phyloP scores from a whole-genome alignment of 306 rosid species.

The Astragalus membranaceus region DNA sequence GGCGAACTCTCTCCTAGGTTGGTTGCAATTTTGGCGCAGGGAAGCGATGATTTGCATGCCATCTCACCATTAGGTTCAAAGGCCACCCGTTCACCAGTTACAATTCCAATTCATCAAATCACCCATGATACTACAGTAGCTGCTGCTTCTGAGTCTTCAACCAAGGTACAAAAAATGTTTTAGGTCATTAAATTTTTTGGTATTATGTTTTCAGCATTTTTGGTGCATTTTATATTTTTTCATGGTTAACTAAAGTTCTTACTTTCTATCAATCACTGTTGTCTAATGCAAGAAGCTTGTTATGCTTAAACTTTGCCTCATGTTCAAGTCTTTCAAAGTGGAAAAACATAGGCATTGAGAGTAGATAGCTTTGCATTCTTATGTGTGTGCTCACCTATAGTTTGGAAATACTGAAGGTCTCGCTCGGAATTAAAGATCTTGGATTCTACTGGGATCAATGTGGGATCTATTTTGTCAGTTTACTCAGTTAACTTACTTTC shows the following conservation, averaged over 20 bases:
- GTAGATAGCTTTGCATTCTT: no score
- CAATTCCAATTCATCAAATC: neutral
- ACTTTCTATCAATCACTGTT: neutral
- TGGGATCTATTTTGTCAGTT: no score
- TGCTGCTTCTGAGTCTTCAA: slow-evolving; percentile 24
- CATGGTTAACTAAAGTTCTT: neutral
- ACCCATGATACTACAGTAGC: slow-evolving; percentile 5
- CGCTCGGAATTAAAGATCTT: no score
- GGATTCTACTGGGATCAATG: no score
- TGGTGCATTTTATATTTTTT: neutral
- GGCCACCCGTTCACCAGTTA: slow-evolving; percentile 4
- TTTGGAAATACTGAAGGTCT: no score
- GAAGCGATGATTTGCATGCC: slow-evolving; percentile 40
- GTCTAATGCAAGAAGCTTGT: neutral
- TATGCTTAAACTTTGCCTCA: neutral
- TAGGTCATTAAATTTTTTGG: neutral
- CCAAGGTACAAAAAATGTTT: slow-evolving; percentile 27
- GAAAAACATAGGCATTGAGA: no score
- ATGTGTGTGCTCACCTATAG: no score
- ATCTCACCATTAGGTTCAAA: slow-evolving; percentile 14
- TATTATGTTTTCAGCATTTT: neutral
- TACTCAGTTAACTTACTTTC: no score
- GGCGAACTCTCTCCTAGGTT: slow-evolving; percentile 50
- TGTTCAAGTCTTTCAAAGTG: neutral
- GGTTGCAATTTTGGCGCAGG: slow-evolving; percentile 56